A percentile compares a stretch with the other conserved stretches of the same genome.
Evolutionary conservation across 805 yeast species (phyloP).

Genomic region (Ogataea thermomethanolica): DNA sequence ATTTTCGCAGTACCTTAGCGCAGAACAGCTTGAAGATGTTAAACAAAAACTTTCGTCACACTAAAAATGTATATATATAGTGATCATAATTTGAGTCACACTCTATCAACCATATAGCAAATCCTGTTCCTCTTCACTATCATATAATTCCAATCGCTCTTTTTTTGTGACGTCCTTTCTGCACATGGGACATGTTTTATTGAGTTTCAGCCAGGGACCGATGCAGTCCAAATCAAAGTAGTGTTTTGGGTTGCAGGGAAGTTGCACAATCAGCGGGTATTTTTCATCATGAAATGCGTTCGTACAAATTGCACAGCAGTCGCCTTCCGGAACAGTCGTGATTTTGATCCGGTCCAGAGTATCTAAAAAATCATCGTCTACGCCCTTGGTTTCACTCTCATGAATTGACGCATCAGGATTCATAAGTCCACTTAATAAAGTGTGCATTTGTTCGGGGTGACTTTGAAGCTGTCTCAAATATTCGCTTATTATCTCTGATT

Average conservation of each 20-base stretch:
- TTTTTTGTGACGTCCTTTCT: slow-evolving; percentile 60
- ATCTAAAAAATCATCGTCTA: slow-evolving; percentile 68
- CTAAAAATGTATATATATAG: slow-evolving; percentile 4
- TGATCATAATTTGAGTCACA: not conserved
- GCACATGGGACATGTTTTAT: slow-evolving; percentile 83
- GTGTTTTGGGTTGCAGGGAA: slow-evolving; percentile 68
- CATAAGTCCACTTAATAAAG: slow-evolving; percentile 10
- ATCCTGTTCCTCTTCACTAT: slow-evolving; percentile 59
- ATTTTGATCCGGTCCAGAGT: slow-evolving; percentile 64
- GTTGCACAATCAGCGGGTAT: slow-evolving; percentile 73
- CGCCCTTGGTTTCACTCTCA: slow-evolving; percentile 39
- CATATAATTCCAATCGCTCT: slow-evolving; percentile 36
- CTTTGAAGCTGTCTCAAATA: slow-evolving; percentile 9
- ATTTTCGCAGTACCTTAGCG: slow-evolving; percentile 53
- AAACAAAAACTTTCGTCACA: slow-evolving; percentile 8
- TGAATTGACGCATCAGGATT: slow-evolving; percentile 10
- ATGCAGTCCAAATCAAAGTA: slow-evolving; percentile 86
- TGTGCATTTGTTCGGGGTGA: slow-evolving; percentile 9
- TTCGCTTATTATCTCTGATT: slow-evolving; percentile 8
- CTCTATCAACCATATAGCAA: slow-evolving; percentile 67
- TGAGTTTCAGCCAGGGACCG: slow-evolving; percentile 78
- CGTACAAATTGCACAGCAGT: slow-evolving; percentile 84
- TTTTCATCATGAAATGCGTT: slow-evolving; percentile 65
- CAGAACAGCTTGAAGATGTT: slow-evolving; percentile 21
- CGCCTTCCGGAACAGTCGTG: slow-evolving; percentile 41